Evolutionary conservation across 768 basidiomycete genomes (phyloP).

Genomic region (Baorangia bicolor): DNA sequence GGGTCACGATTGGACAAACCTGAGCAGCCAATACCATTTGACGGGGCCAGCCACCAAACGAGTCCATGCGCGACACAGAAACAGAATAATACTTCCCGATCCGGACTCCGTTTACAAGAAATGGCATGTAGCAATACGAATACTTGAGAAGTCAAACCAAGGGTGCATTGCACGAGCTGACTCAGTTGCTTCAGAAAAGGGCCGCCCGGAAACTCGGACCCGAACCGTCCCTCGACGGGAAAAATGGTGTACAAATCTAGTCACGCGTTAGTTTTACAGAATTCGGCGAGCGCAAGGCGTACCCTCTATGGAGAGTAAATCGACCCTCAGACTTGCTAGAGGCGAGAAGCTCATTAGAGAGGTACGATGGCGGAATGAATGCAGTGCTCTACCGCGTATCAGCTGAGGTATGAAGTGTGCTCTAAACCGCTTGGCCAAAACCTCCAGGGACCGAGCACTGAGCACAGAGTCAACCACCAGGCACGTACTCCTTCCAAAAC

Average conservation of each 20-base stretch:
- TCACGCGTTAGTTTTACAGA: neutral
- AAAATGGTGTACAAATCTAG: slow-evolving; percentile 18
- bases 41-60: slow-evolving; percentile 34
- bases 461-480: neutral
- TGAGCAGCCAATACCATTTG: slow-evolving; percentile 35
- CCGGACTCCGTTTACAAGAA: slow-evolving; percentile 20
- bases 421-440: slow-evolving; percentile 34
- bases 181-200: slow-evolving; percentile 28
- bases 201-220: slow-evolving; percentile 37
- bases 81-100: slow-evolving; percentile 28
- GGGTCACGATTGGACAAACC: slow-evolving; percentile 27
- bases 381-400: slow-evolving; percentile 35
- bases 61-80: slow-evolving; percentile 31
- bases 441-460: slow-evolving; percentile 21
- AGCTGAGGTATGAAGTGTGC: slow-evolving; percentile 40
- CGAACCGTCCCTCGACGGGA: slow-evolving; percentile 25
- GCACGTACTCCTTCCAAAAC: neutral
- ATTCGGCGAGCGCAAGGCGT: neutral
- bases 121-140: slow-evolving; percentile 19
- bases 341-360: slow-evolving; percentile 4
- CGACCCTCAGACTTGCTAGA: slow-evolving; percentile 26
- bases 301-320: slow-evolving; percentile 24
- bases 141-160: slow-evolving; percentile 29
- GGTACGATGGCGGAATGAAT: neutral
- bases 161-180: slow-evolving; percentile 19